phyloP scores from a whole-genome alignment of 768 basidiomycete genomes.

The Hebeloma cylindrosporum region DNA sequence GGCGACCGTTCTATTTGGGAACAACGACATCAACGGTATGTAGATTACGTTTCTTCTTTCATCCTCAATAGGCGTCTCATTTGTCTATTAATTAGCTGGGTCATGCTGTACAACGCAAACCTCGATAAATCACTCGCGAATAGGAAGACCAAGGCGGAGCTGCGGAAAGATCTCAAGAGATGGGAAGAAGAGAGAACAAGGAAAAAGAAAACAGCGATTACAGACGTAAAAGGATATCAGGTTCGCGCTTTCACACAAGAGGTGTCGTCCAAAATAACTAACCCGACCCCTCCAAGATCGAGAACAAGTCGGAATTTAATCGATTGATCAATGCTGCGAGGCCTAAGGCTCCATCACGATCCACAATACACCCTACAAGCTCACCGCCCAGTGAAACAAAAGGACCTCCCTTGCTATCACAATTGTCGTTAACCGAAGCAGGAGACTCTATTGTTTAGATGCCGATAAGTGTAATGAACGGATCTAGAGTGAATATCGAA shows the following conservation, averaged over 20 bases:
- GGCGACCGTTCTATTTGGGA: conserved; percentile 55
- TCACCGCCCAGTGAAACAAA: conserved; percentile 1
- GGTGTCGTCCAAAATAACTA: not conserved
- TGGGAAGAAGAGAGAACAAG: conserved; percentile 56
- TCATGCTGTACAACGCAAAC: conserved; percentile 70
- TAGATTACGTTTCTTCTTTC: conserved; percentile 2
- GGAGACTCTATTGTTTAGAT: conserved; percentile 34
- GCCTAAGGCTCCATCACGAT: conserved; percentile 15
- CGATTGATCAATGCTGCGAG: conserved; percentile 38
- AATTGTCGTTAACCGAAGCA: conserved; percentile 14
- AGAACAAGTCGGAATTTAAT: conserved; percentile 39
- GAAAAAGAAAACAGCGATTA: conserved; percentile 41
- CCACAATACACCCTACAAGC: not conserved
- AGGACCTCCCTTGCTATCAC: conserved; percentile 5
- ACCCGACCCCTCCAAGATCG: conserved; percentile 29
- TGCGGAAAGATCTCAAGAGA: conserved; percentile 52
- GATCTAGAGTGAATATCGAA: not conserved
- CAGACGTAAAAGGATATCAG: conserved; percentile 28
- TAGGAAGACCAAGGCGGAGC: conserved; percentile 45
- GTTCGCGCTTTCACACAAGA: conserved; percentile 8
- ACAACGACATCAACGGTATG: conserved; percentile 59
- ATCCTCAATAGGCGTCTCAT: not conserved
- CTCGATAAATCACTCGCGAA: conserved; percentile 51
- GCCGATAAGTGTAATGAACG: conserved; percentile 20
- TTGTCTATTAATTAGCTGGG: too few relatives aligned